Evolutionary conservation across 2,329 filamentous ascomycete species (phyloP).

Genomic region (Fusarium pseudoanthophilum): DNA sequence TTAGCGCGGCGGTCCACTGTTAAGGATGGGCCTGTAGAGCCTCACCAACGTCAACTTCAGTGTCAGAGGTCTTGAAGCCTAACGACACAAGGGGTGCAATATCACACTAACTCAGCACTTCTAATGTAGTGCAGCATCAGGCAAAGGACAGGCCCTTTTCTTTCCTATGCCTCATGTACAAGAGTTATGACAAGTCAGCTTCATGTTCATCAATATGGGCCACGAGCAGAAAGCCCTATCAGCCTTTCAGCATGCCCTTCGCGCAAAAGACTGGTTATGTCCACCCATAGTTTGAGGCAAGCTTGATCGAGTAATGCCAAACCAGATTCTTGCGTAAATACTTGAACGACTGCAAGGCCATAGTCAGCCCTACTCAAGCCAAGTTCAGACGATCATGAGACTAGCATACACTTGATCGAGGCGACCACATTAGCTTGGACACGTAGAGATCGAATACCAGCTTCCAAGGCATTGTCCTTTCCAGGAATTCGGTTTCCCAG

Average conservation of each 20-base stretch:
- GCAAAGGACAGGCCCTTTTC: no score
- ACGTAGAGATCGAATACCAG: not conserved
- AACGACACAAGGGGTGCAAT: not conserved
- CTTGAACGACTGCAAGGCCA: not conserved
- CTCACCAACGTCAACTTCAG: not conserved
- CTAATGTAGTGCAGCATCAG: not conserved
- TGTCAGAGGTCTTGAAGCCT: not conserved
- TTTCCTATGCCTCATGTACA: not conserved
- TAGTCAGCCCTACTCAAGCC: not conserved
- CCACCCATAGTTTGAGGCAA: not conserved
- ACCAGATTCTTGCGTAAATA: not conserved
- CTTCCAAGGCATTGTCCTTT: not conserved
- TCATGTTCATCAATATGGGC: not conserved
- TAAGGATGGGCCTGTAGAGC: not conserved
- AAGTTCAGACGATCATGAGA: not conserved
- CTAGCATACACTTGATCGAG: not conserved
- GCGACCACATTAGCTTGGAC: no score
- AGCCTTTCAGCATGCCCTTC: not conserved
- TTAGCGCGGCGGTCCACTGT: slow-evolving; percentile 18
- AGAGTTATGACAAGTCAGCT: not conserved
- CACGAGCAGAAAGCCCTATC: not conserved
- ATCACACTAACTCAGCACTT: not conserved
- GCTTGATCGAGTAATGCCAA: not conserved
- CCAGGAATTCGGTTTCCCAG: not conserved
- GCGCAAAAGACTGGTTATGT: not conserved